These are phyloP conservation scores for Euphorbia tirucalli DNA, from an alignment of 345 rosid genomes.

Conservation along the genomic window DNA sequence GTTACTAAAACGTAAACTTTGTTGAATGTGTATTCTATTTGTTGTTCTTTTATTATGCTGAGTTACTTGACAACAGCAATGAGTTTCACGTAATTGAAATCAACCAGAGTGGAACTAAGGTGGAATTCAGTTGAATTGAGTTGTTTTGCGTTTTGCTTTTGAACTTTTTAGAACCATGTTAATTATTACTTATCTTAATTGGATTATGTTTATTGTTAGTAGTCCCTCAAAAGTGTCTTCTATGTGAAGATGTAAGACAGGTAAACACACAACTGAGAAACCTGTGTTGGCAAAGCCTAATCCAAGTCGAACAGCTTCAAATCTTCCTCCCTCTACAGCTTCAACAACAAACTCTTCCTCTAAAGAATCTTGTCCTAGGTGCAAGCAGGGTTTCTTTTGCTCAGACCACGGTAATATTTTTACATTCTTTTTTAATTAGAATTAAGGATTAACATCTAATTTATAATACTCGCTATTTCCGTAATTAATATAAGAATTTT, in stretches of 20 bases:
- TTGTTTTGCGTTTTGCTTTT: not conserved
- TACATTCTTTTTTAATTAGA: not conserved
- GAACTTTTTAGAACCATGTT: not conserved
- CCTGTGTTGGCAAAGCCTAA: slow-evolving; percentile 56
- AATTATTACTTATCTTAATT: not conserved
- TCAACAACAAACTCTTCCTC: slow-evolving; percentile 35
- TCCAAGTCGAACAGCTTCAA: slow-evolving; percentile 34
- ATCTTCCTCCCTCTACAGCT: slow-evolving; percentile 35
- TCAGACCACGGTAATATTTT: slow-evolving; percentile 73
- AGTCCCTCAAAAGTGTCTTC: slow-evolving; percentile 16
- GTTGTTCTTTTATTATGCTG: not conserved
- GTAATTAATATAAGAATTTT: not conserved
- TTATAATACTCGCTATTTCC: not conserved
- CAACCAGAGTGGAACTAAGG: not conserved
- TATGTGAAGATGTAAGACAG: slow-evolving; percentile 79
- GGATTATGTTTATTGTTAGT: not conserved
- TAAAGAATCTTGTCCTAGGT: slow-evolving; percentile 74
- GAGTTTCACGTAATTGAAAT: not conserved
- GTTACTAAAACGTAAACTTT: not conserved
- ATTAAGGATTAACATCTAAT: not conserved
- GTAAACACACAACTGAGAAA: slow-evolving; percentile 90
- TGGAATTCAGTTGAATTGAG: not conserved
- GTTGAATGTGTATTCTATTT: not conserved
- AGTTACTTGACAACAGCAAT: not conserved
- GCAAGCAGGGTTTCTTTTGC: slow-evolving; percentile 95